Evolutionary conservation across 2,329 filamentous ascomycete species (phyloP), one percentile per base, ranked within the genome.

Genomic region (Colletotrichum echinochloae): DNA sequence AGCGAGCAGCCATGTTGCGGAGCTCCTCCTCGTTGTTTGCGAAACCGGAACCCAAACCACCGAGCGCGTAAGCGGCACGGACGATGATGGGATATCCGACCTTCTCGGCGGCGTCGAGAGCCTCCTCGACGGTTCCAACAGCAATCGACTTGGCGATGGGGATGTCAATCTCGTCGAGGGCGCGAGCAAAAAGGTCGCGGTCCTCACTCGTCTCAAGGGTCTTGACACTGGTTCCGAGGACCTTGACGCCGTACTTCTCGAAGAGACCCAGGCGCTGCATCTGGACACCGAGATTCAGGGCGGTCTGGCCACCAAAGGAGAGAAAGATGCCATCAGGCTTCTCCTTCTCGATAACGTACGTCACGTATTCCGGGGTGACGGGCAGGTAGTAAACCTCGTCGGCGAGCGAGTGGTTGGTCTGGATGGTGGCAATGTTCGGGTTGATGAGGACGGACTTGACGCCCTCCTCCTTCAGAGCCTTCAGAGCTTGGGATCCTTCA

Each of bases 351-450:
- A 99, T 98, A 73, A 99, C 95, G 83, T 98, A 95, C 78, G 92
- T 92, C 79, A 98, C 95, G 84, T 98, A 99, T 88, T 98, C 95
- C 74, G 95, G 93, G 23, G 96, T 99, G 77, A 99, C 95, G 66
- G 96, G 96, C 46, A 98, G 91, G 83, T 98, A 98, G 88, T 98
- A 98, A 78, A 98, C 93, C 85, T 98, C 95, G 80, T 98, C 95
- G 78, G 94, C 94, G 79, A 98, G 92, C 78, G 92, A 91, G 87
- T 98, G 95, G 81, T 97, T 94, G 76, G 95, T 98, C 85, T 98
- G 95, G 79, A 98, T 98, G 69, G 96, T 98, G 71, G 95, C 95
- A 81, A 98, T 98, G 82, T 98, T 98, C 77, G 95, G 95, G 84
- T 98, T 98, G 81, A 98, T 95, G 74, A 98, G 90, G 65, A 98